Conservation (phyloP, 805 yeast species). For the Myxozyma neglecta region DNA sequence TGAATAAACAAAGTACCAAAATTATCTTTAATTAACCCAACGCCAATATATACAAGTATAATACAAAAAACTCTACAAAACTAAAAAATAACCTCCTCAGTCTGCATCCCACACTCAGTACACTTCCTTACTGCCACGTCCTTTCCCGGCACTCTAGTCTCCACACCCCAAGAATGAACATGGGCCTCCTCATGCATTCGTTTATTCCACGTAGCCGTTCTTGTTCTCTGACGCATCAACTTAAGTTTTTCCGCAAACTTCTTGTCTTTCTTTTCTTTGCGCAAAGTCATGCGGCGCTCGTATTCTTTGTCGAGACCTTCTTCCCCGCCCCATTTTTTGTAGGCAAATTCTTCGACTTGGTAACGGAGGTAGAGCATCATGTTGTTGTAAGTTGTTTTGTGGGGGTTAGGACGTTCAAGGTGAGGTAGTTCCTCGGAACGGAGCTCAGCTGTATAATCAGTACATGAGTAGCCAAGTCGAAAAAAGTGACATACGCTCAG, state of each 20-base stretch:
- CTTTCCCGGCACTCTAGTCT: constrained; percentile 42
- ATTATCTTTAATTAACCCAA: background rate
- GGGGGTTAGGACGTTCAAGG: constrained; percentile 91
- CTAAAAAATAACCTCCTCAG: constrained; percentile 67
- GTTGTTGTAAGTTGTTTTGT: constrained; percentile 79
- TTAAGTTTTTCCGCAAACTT: constrained; percentile 73
- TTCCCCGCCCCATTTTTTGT: constrained; percentile 90
- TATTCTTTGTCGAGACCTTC: constrained; percentile 91
- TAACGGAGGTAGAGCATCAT: constrained; percentile 90
- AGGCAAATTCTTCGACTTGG: constrained; percentile 92
- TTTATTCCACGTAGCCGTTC: constrained; percentile 85
- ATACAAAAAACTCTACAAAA: background rate
- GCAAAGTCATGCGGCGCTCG: constrained; percentile 73
- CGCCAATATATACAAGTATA: background rate
- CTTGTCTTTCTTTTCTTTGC: constrained; percentile 71
- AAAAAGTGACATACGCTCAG: constrained; percentile 54
- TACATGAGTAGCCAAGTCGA: background rate
- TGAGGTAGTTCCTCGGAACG: constrained; percentile 71
- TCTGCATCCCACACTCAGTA: constrained; percentile 76
- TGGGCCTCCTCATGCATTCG: constrained; percentile 63
- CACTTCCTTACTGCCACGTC: constrained; percentile 63
- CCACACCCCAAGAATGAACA: constrained; percentile 68
- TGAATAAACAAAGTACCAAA: background rate
- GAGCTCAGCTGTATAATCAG: constrained; percentile 55
- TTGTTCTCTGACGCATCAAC: constrained; percentile 86